phyloP scores from a whole-genome alignment of 2,329 filamentous ascomycete genomes.

The Ceratocystis huliohia region DNA sequence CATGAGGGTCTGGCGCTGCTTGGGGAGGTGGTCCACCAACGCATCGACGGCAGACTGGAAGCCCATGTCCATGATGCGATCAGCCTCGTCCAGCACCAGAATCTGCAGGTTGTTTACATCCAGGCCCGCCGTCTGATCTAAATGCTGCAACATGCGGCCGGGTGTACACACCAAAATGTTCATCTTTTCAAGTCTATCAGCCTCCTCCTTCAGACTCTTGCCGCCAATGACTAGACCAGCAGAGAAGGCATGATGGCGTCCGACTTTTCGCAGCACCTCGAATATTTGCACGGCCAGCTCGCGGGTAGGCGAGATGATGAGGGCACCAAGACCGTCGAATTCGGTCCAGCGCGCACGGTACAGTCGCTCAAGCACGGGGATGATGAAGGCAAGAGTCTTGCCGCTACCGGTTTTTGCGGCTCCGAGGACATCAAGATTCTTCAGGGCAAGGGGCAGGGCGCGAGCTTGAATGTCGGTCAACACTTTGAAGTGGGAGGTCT shows the following conservation, averaged over 20 bases:
- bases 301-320: conserved; percentile 87
- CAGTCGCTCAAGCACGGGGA: conserved; percentile 85
- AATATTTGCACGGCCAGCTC: conserved; percentile 97
- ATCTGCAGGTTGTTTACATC: conserved; percentile 86
- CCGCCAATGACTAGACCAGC: conserved; percentile 90
- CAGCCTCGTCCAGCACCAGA: conserved; percentile 87
- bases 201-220: conserved; percentile 76
- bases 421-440: conserved; percentile 77
- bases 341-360: conserved; percentile 84
- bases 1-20: conserved; percentile 74
- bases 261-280: conserved; percentile 80
- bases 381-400: conserved; percentile 85
- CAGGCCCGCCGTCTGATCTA: conserved; percentile 85
- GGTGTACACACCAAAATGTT: conserved; percentile 96
- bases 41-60: conserved; percentile 86
- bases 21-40: conserved; percentile 80
- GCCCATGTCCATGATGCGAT: conserved; percentile 95
- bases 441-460: conserved; percentile 77
- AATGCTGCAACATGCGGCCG: conserved; percentile 85
- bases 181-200: conserved; percentile 75
- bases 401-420: conserved; percentile 92
- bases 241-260: conserved; percentile 77
- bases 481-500: conserved; percentile 75
- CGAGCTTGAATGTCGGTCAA: conserved; percentile 85
- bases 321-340: conserved; percentile 76